Base-by-base conservation (phyloP, 305 asterid genomes). In the Solanum hybrid region DNA sequence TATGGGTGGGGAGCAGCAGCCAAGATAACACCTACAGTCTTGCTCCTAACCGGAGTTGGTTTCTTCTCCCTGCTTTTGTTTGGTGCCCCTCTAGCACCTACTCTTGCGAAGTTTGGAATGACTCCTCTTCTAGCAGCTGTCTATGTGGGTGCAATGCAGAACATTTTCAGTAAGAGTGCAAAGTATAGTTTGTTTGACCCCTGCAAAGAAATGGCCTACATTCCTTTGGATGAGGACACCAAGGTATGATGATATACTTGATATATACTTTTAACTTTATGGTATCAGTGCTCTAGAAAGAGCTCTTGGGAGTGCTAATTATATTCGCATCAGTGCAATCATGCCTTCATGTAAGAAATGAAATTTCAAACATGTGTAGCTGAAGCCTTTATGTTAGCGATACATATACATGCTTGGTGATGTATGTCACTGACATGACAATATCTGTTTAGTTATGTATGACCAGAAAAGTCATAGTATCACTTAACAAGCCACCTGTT, bases 1-100 rank as follows among this genome's bases (percentile, higher is more conserved):
- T 92, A 97, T 64, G 99, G 99, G 22, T 97, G 99, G 99, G 99
- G 99, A 26, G 96, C 93, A 71, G 99, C 99, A 0, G 99, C 99
- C 10, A 96, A 94, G 90, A 96, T 97, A 38, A 97, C 99, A 8
- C 99, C 99, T 4, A 95, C 98, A 0, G 99, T 97, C 88, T 91
- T 97, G 91, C 98, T 97, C 87, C 92, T 97, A 29, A 93, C 98
- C 0, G 99, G 99, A 71, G 96, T 96, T 60, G 99, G 99, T 32
- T 97, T 97, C 95, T 97, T 97, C 94, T 96, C 99, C 29, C 81
- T 96, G 87, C 92, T 97, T 87, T 94, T 96, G 90, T 97, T 96
- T 40, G 98, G 99, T 2, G 95, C 31, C 88, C 99, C 99, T 76
- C 91, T 96, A 5, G 95, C 93, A 24, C 99, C 99, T 3, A 88